Conservation (phyloP, 176 grass and related monocot species). For the Aechmea fasciata region DNA sequence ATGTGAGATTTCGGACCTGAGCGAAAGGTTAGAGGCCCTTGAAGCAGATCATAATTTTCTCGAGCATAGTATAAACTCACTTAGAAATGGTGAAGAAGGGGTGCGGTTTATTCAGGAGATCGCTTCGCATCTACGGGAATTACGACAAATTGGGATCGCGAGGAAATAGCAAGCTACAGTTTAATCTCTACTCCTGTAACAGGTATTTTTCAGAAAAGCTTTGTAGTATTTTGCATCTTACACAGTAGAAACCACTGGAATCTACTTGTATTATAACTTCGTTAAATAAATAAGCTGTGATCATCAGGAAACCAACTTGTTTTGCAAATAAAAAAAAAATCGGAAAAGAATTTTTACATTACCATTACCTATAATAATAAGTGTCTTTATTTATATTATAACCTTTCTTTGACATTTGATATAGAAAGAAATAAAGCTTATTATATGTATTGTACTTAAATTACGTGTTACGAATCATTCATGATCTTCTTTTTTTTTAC, state of each 20-base stretch:
- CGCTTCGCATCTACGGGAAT: slow-evolving; percentile 34
- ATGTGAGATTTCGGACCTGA: slow-evolving; percentile 39
- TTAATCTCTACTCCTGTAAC: not conserved
- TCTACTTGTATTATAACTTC: too few relatives aligned
- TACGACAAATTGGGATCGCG: slow-evolving; percentile 31
- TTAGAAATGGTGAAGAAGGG: slow-evolving; percentile 44
- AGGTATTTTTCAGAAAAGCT: not conserved
- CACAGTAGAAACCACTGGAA: not conserved
- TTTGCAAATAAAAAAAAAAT: too few relatives aligned
- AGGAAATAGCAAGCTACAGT: slow-evolving; percentile 12
- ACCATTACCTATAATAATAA: too few relatives aligned
- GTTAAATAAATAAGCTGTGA: too few relatives aligned
- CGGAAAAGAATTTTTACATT: too few relatives aligned
- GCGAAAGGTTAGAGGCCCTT: slow-evolving; percentile 43
- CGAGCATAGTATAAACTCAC: slow-evolving; percentile 63
- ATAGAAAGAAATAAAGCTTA: too few relatives aligned
- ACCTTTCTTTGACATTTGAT: too few relatives aligned
- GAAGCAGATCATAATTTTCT: slow-evolving; percentile 54
- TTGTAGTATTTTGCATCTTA: not conserved
- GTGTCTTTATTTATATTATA: too few relatives aligned
- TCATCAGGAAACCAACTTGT: too few relatives aligned
- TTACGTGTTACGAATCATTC: too few relatives aligned
- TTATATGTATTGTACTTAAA: too few relatives aligned
- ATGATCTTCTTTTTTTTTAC: too few relatives aligned
- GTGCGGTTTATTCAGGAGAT: slow-evolving; percentile 51